Evolutionary conservation across 495 filamentous ascomycete genomes (phyloP).

Genomic region (Penicillium angulare): DNA sequence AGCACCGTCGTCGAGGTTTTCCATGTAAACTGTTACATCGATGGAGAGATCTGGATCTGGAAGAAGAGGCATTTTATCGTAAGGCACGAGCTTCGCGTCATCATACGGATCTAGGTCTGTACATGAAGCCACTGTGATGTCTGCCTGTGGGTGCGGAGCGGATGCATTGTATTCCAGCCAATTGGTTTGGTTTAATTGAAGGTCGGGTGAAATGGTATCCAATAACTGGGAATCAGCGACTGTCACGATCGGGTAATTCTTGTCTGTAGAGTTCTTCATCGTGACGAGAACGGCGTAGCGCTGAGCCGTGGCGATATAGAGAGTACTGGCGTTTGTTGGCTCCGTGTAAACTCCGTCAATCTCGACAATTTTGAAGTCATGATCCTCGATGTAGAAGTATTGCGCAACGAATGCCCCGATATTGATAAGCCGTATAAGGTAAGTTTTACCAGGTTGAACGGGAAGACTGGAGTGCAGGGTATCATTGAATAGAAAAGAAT

Average conservation of each 20-base stretch:
- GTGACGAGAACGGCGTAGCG: slow-evolving; percentile 68
- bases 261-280: slow-evolving; percentile 58
- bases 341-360: slow-evolving; percentile 55
- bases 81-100: slow-evolving; percentile 33
- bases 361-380: slow-evolving; percentile 60
- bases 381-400: slow-evolving; percentile 77
- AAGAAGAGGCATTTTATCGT: slow-evolving; percentile 43
- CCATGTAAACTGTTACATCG: slow-evolving; percentile 43
- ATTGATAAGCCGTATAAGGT: slow-evolving; percentile 75
- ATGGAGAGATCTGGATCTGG: slow-evolving; percentile 29
- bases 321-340: slow-evolving; percentile 54
- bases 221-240: slow-evolving; percentile 32
- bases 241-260: slow-evolving; percentile 65
- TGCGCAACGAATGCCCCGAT: slow-evolving; percentile 71
- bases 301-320: slow-evolving; percentile 70
- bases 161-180: slow-evolving; percentile 71
- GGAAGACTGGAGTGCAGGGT: slow-evolving; percentile 54
- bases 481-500: slow-evolving; percentile 56
- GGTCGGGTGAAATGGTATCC: slow-evolving; percentile 26
- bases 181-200: slow-evolving; percentile 69
- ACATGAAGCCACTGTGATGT: slow-evolving; percentile 47
- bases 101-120: slow-evolving; percentile 12
- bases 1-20: slow-evolving; percentile 39
- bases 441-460: slow-evolving; percentile 72
- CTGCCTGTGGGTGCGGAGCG: slow-evolving; percentile 51